Evolutionary conservation across 1,284 basidiomycete species (phyloP).

Genomic region (Fistulinella cinereoalba): DNA sequence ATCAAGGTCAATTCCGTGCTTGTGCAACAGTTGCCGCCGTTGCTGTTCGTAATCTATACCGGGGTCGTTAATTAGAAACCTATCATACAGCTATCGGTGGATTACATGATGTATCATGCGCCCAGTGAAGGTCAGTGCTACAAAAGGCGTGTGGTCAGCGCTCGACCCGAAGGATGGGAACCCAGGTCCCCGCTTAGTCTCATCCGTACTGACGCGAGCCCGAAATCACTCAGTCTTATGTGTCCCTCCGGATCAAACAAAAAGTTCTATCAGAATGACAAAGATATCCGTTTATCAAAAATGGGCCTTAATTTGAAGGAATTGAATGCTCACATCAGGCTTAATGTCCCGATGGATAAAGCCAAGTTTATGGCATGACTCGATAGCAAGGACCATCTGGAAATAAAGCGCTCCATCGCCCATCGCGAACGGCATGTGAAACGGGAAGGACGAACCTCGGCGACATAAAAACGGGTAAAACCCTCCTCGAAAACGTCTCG

Average conservation of each 20-base stretch:
- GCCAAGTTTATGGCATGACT: conserved; percentile 90
- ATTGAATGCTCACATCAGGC: conserved; percentile 67
- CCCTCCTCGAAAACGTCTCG: conserved; percentile 91
- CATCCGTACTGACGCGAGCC: conserved; percentile 72
- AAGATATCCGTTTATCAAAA: conserved; percentile 27
- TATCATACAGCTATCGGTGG: conserved; percentile 21
- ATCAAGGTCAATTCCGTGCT: conserved; percentile 93
- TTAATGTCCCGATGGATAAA: conserved; percentile 99
- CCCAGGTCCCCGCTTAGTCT: conserved; percentile 23
- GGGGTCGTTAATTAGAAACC: conserved; percentile 15
- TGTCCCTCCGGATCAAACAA: conserved; percentile 91
- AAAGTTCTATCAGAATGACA: conserved; percentile 71
- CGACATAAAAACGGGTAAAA: conserved; percentile 93
- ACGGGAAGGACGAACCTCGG: conserved; percentile 60
- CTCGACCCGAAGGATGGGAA: conserved; percentile 9
- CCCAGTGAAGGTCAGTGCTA: conserved; percentile 85
- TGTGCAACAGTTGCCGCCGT: conserved; percentile 81
- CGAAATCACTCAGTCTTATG: conserved; percentile 94
- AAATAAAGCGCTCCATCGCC: conserved; percentile 24
- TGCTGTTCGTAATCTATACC: conserved; percentile 89
- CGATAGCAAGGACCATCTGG: conserved; percentile 94
- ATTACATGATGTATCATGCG: conserved; percentile 86
- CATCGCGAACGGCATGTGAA: conserved; percentile 19
- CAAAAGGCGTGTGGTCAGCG: conserved; percentile 23
- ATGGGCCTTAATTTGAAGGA: conserved; percentile 32